These are phyloP conservation scores for Trametes cinnabarina DNA, from an alignment of 768 basidiomycete species.

Conservation along the genomic window DNA sequence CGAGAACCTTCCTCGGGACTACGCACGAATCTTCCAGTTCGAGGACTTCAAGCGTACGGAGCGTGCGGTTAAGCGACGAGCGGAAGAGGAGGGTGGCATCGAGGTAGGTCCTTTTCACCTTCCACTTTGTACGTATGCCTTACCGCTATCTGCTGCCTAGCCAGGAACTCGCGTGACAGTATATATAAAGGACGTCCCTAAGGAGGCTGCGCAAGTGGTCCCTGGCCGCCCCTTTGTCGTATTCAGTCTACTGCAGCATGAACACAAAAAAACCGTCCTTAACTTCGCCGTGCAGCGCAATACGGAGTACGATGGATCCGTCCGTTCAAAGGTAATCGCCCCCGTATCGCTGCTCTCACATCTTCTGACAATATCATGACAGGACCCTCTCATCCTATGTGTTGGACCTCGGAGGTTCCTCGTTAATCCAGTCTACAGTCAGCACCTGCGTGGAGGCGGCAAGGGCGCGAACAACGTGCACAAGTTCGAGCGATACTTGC, in stretches of 20 bases:
- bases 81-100: constrained; percentile 61
- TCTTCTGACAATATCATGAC: background rate
- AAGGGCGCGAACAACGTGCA: constrained; percentile 95
- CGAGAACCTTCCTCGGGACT: constrained; percentile 92
- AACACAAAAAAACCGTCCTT: constrained; percentile 91
- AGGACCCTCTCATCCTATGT: constrained; percentile 89
- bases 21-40: constrained; percentile 94
- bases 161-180: constrained; percentile 80
- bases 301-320: constrained; percentile 86
- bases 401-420: constrained; percentile 83
- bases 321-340: constrained; percentile 78
- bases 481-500: constrained; percentile 90
- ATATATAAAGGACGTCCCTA: constrained; percentile 72
- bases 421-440: constrained; percentile 88
- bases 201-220: constrained; percentile 43
- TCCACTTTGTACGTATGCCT: background rate
- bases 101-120: constrained; percentile 48
- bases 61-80: constrained; percentile 60
- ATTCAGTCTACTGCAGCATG: constrained; percentile 87
- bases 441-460: constrained; percentile 86
- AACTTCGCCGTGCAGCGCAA: constrained; percentile 94
- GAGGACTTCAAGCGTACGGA: constrained; percentile 91
- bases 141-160: constrained; percentile 37
- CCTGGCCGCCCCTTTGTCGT: constrained; percentile 53
- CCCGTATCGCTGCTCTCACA: background rate